Conservation (phyloP, 169 alveolate genomes). For the Theileria luwenshuni region DNA sequence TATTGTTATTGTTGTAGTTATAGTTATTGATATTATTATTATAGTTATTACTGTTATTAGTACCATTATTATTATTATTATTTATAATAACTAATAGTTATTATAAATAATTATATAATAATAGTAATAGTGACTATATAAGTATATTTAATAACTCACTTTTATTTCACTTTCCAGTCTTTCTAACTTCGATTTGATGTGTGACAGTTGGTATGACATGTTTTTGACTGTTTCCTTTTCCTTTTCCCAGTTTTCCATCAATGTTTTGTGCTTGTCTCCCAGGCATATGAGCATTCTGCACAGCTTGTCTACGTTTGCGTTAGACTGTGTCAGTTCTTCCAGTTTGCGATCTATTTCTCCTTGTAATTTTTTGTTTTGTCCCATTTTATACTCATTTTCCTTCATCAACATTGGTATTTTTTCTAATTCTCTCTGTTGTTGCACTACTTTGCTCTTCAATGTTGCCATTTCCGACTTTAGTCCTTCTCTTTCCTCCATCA, state of each 20-base stretch:
- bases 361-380: slow-evolving; percentile 23
- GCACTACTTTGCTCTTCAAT: not conserved
- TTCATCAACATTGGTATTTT: slow-evolving; percentile 36
- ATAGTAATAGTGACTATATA: slow-evolving; percentile 1
- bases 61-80: no score
- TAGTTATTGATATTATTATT: not conserved
- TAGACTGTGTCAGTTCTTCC: slow-evolving; percentile 37
- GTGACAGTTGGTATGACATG: slow-evolving; percentile 14
- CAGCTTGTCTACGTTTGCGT: slow-evolving; percentile 42
- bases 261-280: slow-evolving; percentile 26
- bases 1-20: not conserved
- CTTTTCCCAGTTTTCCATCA: not conserved
- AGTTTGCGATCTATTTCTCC: slow-evolving; percentile 27
- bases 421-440: slow-evolving; percentile 25
- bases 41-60: no score
- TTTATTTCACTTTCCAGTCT: not conserved
- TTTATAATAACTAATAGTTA: not conserved
- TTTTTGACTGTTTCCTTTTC: slow-evolving; percentile 8
- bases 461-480: not conserved
- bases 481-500: not conserved
- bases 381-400: slow-evolving; percentile 30
- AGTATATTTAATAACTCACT: not conserved
- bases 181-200: slow-evolving; percentile 7
- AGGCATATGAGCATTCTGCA: slow-evolving; percentile 57
- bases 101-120: not conserved